Evolutionary conservation across 1,284 basidiomycete species (phyloP), one percentile per base, ranked within the genome.

Genomic region (Pseudozyma tsukubaensis): DNA sequence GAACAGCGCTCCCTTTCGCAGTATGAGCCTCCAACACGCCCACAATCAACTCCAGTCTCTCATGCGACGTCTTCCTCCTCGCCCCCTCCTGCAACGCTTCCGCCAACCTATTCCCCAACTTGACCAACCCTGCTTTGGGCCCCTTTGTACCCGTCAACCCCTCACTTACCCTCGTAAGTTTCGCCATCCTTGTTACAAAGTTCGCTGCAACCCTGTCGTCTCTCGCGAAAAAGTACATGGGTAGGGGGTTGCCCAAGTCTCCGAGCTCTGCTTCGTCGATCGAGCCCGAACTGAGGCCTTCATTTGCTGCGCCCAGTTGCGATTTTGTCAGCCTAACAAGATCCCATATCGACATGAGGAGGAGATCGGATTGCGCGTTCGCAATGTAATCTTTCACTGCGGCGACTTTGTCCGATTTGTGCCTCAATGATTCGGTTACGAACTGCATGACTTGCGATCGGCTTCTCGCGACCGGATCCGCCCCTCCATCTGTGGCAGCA

Each of bases 381-480:
- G 75, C 64, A 34, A 84, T 68, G 50, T 80, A 81, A 44, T 84
- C 82, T 32, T 82, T 72, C 8, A 83, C 78, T 5, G 76, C 70
- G 0, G 81, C 80, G 5, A 81, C 71, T 13, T 70, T 65, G 35
- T 72, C 66, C n/a, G 37, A 50, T 50, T 76, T 73, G 43, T 76
- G 65, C 19, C 67, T 36, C 19, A 78, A 59, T 32, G 60, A 57
- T 21, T 71, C 70, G 18, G 75, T 82, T 7, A 83, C 71, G 21
- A 82, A 83, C 18, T 72, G 65, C 50, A 72, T 54, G 13, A 83
- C 74, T 24, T 71, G 55, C 10, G 75, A 68, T 6, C 63, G 49
- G 0, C 71, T 70, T 11, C 72, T 65, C 11, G 29, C 51, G 1
- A 77, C 62, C 3, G 76, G 67, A 64, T 76, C 52, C 14, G 67